These are phyloP conservation scores for Myriosclerotinia scirpicola DNA, from an alignment of 2,329 filamentous ascomycete species.

Conservation along the genomic window DNA sequence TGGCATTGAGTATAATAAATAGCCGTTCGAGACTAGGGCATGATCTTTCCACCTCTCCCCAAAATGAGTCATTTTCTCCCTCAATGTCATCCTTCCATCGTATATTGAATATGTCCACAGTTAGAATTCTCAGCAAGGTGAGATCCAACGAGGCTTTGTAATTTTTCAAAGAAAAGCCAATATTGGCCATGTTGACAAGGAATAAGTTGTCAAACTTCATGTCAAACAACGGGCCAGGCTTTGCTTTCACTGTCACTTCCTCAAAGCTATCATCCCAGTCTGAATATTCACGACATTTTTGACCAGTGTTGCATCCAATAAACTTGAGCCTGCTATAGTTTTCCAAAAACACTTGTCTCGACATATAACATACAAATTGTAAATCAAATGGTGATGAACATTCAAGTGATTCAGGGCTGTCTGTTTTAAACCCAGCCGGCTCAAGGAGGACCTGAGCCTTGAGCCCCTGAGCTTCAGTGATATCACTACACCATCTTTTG, in stretches of 20 bases:
- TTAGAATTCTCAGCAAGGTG: not conserved
- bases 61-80: not conserved
- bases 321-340: not conserved
- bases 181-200: not conserved
- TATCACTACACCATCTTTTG: too few species aligned
- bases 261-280: not conserved
- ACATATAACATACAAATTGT: not conserved
- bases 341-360: not conserved
- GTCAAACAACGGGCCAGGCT: not conserved
- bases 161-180: accelerated
- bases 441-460: too few species aligned
- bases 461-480: not conserved
- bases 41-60: not conserved
- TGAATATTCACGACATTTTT: not conserved
- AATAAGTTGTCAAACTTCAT: not conserved
- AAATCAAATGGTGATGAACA: not conserved
- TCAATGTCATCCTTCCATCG: too few species aligned
- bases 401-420: not conserved
- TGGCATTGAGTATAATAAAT: not conserved
- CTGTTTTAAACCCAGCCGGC: too few species aligned
- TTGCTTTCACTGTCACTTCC: not conserved
- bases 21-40: not conserved
- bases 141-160: not conserved
- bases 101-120: not conserved
- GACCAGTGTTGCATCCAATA: not conserved